Evolutionary conservation across 441 rosid genomes (phyloP).

Genomic region (Corymbia calophylla): DNA sequence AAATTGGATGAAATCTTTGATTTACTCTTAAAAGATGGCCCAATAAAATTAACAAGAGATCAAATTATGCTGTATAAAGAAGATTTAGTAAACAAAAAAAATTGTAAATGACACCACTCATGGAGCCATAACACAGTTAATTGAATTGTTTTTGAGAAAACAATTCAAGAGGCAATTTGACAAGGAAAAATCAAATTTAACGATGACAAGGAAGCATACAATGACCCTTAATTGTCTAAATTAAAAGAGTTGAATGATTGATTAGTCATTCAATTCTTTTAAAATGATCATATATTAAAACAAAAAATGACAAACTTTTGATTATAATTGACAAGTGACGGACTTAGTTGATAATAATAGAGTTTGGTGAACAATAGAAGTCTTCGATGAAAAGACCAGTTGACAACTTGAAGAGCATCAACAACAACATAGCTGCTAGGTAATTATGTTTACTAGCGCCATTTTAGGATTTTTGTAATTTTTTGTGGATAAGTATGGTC

Average conservation of each 20-base stretch:
- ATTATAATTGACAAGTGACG: neutral
- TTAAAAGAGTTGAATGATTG: neutral
- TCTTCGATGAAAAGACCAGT: neutral
- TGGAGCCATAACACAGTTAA: neutral
- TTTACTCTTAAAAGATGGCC: neutral
- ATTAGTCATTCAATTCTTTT: neutral
- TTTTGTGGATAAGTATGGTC: neutral
- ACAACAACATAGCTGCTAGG: neutral
- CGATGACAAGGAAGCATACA: neutral
- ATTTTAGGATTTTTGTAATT: neutral
- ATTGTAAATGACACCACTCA: neutral
- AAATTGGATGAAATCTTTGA: neutral
- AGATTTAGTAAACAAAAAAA: neutral
- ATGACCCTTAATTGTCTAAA: neutral
- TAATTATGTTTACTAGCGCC: neutral
- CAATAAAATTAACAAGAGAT: neutral
- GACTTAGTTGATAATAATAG: neutral
- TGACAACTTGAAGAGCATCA: neutral
- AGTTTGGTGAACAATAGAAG: neutral
- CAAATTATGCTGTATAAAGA: neutral
- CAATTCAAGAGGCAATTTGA: neutral
- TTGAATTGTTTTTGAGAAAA: neutral
- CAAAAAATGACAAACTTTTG: neutral
- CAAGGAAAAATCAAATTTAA: neutral
- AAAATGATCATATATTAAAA: rapidly evolving